Percentiles rank a stretch among this genome's conserved stretches.
Evolutionary conservation across 306 rosid species (phyloP).

Genomic region (Quercus alba): DNA sequence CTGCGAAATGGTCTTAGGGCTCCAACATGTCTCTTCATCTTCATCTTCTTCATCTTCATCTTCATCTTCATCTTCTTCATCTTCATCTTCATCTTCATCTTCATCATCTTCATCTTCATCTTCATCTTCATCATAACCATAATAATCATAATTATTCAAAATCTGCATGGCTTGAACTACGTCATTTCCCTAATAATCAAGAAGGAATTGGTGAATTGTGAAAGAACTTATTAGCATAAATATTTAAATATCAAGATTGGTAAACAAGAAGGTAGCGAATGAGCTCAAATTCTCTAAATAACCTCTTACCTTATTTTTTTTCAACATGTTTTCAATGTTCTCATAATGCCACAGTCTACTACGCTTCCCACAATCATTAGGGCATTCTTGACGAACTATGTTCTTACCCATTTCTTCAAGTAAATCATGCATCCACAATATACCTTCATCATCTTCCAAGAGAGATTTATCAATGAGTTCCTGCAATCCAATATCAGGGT

Average conservation of each 20-base stretch:
- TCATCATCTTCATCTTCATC: too few relatives aligned
- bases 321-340: accelerated
- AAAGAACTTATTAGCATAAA: neutral
- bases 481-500: accelerated
- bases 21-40: too few relatives aligned
- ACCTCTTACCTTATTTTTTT: neutral
- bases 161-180: too few relatives aligned
- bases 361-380: neutral
- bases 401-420: neutral
- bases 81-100: too few relatives aligned
- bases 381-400: neutral
- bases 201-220: too few relatives aligned
- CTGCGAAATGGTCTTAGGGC: too few relatives aligned
- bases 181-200: too few relatives aligned
- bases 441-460: accelerated
- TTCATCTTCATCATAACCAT: too few relatives aligned
- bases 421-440: neutral
- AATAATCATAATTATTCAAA: accelerated
- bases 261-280: too few relatives aligned
- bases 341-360: neutral
- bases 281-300: neutral
- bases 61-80: too few relatives aligned
- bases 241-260: accelerated
- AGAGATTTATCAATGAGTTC: neutral
- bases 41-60: too few relatives aligned